A percentile compares a stretch with the other conserved stretches of the same genome.
Conservation (phyloP, 495 filamentous ascomycete species). For the Penicillium nucicola region DNA sequence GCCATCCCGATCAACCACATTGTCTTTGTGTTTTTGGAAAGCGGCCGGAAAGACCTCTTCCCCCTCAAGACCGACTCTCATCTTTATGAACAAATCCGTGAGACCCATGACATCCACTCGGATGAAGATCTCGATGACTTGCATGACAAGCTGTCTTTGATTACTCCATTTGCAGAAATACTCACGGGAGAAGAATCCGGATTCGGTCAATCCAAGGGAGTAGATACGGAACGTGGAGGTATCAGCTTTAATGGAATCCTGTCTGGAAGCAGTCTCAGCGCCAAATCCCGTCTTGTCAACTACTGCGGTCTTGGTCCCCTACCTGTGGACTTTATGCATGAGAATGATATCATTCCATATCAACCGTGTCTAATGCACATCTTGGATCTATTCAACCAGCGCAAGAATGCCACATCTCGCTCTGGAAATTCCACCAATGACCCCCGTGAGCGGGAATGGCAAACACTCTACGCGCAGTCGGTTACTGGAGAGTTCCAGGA, state of each 20-base stretch:
- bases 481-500: constrained; percentile 44
- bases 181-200: constrained; percentile 34
- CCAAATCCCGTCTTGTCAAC: constrained; percentile 43
- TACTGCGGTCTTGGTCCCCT: constrained; percentile 46
- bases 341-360: constrained; percentile 40
- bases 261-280: constrained; percentile 40
- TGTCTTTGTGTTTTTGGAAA: constrained; percentile 42
- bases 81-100: constrained; percentile 39
- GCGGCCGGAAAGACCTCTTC: constrained; percentile 46
- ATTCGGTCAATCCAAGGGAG: constrained; percentile 11
- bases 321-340: constrained; percentile 44
- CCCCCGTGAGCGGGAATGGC: constrained; percentile 29
- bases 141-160: constrained; percentile 18
- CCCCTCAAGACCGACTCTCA: constrained; percentile 36
- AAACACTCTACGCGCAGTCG: constrained; percentile 43
- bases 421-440: constrained; percentile 9
- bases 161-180: constrained; percentile 18
- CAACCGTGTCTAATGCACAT: constrained; percentile 47
- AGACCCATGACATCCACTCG: constrained; percentile 34
- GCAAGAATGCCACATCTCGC: constrained; percentile 11
- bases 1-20: constrained; percentile 39
- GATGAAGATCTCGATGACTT: constrained; percentile 23
- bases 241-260: constrained; percentile 40
- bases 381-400: constrained; percentile 39
- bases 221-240: constrained; percentile 23